phyloP scores from a whole-genome alignment of 768 basidiomycete genomes.

The Sporobolomyces roseus region DNA sequence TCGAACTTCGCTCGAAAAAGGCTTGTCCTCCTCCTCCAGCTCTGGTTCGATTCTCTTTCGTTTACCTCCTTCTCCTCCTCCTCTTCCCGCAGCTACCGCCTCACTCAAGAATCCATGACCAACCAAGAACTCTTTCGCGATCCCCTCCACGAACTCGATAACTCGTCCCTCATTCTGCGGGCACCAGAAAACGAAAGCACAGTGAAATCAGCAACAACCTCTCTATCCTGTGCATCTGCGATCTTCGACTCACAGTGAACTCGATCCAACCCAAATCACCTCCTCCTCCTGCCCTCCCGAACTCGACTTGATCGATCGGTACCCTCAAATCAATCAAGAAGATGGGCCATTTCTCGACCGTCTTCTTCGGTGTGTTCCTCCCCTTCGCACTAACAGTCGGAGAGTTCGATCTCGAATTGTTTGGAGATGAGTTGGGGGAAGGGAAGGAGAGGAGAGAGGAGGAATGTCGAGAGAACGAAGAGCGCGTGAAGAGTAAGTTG shows the following conservation, averaged over 20 bases:
- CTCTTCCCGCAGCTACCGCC: not conserved
- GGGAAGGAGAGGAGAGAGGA: constrained; percentile 17
- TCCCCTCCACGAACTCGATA: constrained; percentile 3
- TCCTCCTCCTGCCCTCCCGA: constrained; percentile 64
- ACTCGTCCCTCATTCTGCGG: constrained; percentile 29
- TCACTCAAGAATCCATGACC: constrained; percentile 64
- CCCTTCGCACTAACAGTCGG: too few species aligned
- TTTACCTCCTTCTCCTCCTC: not conserved
- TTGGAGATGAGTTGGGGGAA: too few species aligned
- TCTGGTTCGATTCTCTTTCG: not conserved
- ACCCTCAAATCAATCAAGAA: constrained; percentile 64
- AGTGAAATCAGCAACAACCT: too few species aligned
- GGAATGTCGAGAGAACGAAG: constrained; percentile 41
- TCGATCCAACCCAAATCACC: constrained; percentile 59
- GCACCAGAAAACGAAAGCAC: too few species aligned
- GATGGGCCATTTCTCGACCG: constrained; percentile 66
- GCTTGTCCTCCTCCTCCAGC: too few species aligned
- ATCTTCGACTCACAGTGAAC: constrained; percentile 63
- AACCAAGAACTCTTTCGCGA: constrained; percentile 27
- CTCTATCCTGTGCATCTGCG: too few species aligned
- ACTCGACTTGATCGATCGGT: constrained; percentile 66
- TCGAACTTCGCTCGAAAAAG: too few species aligned
- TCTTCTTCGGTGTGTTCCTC: constrained; percentile 38
- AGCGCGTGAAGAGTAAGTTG: constrained; percentile 59
- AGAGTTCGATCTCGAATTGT: too few species aligned